Conservation (phyloP, 202 grass and related monocot genomes). For the Musa balbisiana region DNA sequence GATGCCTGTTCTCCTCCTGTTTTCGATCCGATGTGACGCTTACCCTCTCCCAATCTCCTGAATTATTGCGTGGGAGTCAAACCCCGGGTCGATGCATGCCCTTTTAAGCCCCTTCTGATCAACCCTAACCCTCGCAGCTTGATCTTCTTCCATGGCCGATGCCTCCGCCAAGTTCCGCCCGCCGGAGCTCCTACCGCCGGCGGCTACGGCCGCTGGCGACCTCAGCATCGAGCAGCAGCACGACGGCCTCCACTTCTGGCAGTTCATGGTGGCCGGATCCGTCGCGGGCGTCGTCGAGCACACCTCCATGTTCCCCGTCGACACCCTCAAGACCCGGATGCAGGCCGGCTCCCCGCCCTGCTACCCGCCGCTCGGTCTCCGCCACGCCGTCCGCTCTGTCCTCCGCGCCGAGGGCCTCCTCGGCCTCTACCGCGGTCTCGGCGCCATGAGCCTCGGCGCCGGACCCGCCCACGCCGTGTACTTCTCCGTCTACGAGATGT, state of each 20-base stretch:
- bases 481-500: constrained; percentile 2
- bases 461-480: not conserved
- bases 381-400: not conserved
- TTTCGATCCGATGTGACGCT: not conserved
- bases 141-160: constrained; percentile 2
- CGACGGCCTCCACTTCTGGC: constrained; percentile 2
- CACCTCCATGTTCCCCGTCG: not conserved
- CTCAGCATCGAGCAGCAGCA: not conserved
- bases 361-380: not conserved
- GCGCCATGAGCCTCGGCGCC: not conserved
- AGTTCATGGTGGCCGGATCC: not conserved
- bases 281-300: not conserved
- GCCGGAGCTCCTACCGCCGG: not conserved
- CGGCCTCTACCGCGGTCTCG: not conserved
- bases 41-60: not conserved
- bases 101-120: not conserved
- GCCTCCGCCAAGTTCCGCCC: constrained; percentile 4
- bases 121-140: not conserved
- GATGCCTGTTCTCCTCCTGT: not conserved
- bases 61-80: not conserved
- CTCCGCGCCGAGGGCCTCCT: constrained; percentile 1
- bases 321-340: constrained; percentile 7
- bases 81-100: not conserved
- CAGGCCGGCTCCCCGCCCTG: not conserved
- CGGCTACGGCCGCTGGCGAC: not conserved